Evolutionary conservation across 2,329 filamentous ascomycete species (phyloP).

Genomic region (Xylaria sp.): DNA sequence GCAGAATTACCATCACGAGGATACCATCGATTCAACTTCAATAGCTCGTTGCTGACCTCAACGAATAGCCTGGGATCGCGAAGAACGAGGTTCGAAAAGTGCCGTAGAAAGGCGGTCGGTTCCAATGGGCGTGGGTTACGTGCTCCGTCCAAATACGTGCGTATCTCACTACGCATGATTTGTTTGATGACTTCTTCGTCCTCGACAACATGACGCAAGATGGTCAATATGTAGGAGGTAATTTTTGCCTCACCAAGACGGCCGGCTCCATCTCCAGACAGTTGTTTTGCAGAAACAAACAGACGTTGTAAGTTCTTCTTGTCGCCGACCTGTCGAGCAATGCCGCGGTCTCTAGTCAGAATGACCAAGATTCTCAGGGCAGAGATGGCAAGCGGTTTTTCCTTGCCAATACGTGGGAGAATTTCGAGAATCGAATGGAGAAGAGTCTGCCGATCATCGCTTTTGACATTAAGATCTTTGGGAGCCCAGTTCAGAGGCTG

Average conservation of each 20-base stretch:
- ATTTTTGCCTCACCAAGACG: constrained; percentile 57
- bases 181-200: constrained; percentile 88
- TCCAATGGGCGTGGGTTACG: constrained; percentile 57
- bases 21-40: constrained; percentile 63
- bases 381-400: constrained; percentile 77
- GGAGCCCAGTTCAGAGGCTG: constrained; percentile 52
- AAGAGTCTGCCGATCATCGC: constrained; percentile 63
- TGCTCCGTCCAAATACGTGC: constrained; percentile 62
- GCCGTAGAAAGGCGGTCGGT: constrained; percentile 65
- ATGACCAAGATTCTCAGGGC: constrained; percentile 80
- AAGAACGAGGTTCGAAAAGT: constrained; percentile 72
- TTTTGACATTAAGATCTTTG: constrained; percentile 57
- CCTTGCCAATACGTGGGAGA: constrained; percentile 80
- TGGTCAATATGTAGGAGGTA: constrained; percentile 66
- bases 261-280: constrained; percentile 71
- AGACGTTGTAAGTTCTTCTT: constrained; percentile 84
- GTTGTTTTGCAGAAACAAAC: constrained; percentile 92
- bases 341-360: constrained; percentile 69
- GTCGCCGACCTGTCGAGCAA: constrained; percentile 73
- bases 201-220: constrained; percentile 88
- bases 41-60: constrained; percentile 76
- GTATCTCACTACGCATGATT: constrained; percentile 87
- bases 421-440: constrained; percentile 76
- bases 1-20: constrained; percentile 32
- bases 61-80: constrained; percentile 82